phyloP scores from a whole-genome alignment of 352 stramenopile species.

The Pseudoperonospora humuli region DNA sequence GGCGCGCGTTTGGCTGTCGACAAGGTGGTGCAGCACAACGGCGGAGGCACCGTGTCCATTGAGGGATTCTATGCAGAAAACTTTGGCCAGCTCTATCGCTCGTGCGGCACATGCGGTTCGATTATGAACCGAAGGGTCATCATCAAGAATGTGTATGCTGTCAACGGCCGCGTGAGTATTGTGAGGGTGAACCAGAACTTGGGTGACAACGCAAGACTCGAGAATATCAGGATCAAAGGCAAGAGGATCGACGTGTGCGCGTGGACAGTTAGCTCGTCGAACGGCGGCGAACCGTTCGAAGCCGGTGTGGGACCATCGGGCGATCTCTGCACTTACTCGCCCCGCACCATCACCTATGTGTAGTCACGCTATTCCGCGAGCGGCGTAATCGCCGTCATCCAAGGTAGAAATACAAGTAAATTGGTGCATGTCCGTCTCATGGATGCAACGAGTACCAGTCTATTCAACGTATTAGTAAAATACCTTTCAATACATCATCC shows the following conservation, averaged over 20 bases:
- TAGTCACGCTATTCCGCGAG: too few relatives aligned
- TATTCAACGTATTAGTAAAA: too few relatives aligned
- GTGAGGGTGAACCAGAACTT: conserved; percentile 14
- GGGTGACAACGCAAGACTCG: conserved; percentile 8
- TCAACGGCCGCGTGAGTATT: conserved; percentile 13
- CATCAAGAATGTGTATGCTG: conserved; percentile 13
- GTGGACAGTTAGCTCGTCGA: background rate
- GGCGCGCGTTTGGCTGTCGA: conserved; percentile 8
- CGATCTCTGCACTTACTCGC: conserved; percentile 23
- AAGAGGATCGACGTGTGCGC: conserved; percentile 13
- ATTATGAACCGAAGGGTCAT: conserved; percentile 9
- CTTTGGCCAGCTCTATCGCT: conserved; percentile 13
- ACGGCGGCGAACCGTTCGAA: conserved; percentile 8
- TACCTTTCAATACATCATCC: too few relatives aligned
- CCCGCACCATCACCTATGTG: conserved; percentile 13
- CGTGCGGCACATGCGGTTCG: conserved; percentile 4
- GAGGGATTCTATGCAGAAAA: conserved; percentile 14
- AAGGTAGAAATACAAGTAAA: too few relatives aligned
- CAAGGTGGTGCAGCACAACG: conserved; percentile 11
- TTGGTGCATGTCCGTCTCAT: too few relatives aligned
- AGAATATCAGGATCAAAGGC: conserved; percentile 20
- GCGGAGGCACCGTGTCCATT: conserved; percentile 4
- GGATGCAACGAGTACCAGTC: too few relatives aligned
- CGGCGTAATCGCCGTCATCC: too few relatives aligned
- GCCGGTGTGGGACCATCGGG: conserved; percentile 14